Conservation (phyloP, 495 filamentous ascomycete species). For the Achaetomiella virescens region DNA sequence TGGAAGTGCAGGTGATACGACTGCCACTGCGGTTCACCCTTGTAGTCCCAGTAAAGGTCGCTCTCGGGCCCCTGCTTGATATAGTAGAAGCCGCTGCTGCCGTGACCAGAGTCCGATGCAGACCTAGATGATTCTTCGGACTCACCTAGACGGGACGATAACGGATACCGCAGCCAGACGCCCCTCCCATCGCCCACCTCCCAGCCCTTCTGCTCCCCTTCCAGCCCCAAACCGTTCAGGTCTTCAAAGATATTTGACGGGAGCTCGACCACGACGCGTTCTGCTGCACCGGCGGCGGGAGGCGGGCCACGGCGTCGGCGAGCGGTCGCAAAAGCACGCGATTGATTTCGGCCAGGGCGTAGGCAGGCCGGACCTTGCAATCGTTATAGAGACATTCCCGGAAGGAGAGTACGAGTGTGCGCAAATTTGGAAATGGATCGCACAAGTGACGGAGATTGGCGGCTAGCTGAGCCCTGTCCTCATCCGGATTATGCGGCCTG, state of each 20-base stretch:
- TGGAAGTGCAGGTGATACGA: constrained; percentile 4
- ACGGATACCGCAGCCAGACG: neutral
- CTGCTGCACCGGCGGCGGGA: neutral
- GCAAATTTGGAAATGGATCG: neutral
- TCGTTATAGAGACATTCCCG: neutral
- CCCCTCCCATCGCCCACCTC: neutral
- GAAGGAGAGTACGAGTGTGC: neutral
- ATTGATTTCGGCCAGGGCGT: neutral
- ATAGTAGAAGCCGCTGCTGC: neutral
- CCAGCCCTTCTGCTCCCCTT: neutral
- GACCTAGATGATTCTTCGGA: neutral
- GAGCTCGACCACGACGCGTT: neutral
- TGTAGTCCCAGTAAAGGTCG: neutral
- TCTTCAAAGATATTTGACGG: neutral
- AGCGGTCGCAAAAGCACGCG: neutral
- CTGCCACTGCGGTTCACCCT: neutral
- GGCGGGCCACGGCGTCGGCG: neutral
- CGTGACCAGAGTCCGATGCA: neutral
- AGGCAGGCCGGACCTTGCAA: neutral
- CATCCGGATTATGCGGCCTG: neutral
- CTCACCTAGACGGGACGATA: neutral
- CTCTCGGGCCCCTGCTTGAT: neutral
- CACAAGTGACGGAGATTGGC: neutral
- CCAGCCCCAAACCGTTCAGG: neutral
- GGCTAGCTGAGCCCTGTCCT: neutral